phyloP scores from a whole-genome alignment of 139 green algal species.

The Auxenochlorella pyrenoidosa region DNA sequence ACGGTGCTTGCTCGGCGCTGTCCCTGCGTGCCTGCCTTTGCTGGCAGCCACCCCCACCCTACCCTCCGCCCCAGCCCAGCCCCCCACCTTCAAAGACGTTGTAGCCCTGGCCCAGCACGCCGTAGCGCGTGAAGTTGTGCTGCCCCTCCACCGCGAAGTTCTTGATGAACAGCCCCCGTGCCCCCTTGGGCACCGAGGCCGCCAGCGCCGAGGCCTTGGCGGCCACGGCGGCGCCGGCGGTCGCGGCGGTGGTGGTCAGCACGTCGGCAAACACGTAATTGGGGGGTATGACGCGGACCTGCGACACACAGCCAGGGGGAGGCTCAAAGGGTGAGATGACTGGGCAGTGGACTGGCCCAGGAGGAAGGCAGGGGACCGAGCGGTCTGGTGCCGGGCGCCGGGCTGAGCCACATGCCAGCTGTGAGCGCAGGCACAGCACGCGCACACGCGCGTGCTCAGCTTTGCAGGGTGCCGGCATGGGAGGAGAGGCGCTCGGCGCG shows the following conservation, averaged over 20 bases:
- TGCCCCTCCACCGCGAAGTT: neutral
- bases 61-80: neutral
- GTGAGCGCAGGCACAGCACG: too few relatives aligned
- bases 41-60: neutral
- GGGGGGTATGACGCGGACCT: neutral
- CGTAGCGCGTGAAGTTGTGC: neutral
- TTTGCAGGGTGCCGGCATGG: too few relatives aligned
- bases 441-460: too few relatives aligned
- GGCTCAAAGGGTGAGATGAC: too few relatives aligned
- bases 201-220: neutral
- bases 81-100: neutral
- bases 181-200: neutral
- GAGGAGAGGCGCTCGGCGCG: too few relatives aligned
- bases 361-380: neutral
- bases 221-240: too few relatives aligned
- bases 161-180: neutral
- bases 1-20: too few relatives aligned
- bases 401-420: too few relatives aligned
- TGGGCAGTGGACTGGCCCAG: too few relatives aligned
- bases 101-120: constrained; percentile 3
- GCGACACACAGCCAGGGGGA: neutral
- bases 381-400: too few relatives aligned
- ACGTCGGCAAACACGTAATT: neutral
- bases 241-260: neutral
- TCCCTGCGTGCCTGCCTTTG: too few relatives aligned